Base-by-base conservation (phyloP, 1,284 basidiomycete genomes). In the Heterobasidion annosum region DNA sequence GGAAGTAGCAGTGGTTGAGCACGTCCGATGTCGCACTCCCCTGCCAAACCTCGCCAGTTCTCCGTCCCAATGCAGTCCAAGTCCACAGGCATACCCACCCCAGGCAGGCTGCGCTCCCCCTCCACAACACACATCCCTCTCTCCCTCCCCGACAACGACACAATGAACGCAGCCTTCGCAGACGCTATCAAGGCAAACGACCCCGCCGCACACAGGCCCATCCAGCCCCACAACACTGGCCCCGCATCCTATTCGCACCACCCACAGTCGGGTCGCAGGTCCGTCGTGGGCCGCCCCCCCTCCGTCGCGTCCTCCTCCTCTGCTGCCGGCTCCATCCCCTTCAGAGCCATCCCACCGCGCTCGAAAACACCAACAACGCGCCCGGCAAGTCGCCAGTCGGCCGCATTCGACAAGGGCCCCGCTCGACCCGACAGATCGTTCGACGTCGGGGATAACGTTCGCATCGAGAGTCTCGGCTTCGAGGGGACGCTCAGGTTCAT, bases 401-500 rank as follows among this genome's bases (percentile, higher is more conserved):
- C 88, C 61, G 67, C 70, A 2, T 74, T 75, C 59, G 64, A 66
- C 10, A 73, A 34, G 34, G 25, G 48, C 33, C 76, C 60, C 75
- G 73, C 59, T 60, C 68, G 15, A 76, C 72, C 59, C 73, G 79
- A 68, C 3, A 68, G 72, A 54, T 58, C 69, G 1, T 88, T 87
- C 61, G 79, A 84, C 16, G 73, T 89, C 8, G 92, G 91, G 10
- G 90, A 93, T 63, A 79, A 76, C 59, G 93, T 96, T 32, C 75
- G 88, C 56, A 88, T 96, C 48, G 91, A 92, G 61, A 88, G 85
- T 10, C 77, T 92, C 44, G 88, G 88, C 0, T 91, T 88, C 66
- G 93, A 95, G 65, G 94, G 93, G 10, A 80, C 73, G 4, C 68
- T 97, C 54, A 73, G 82, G 58, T 97, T 84, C 68, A 59, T 93